Evolutionary conservation across 257 asterid genomes (phyloP).

Genomic region (Cruciata laevipes): DNA sequence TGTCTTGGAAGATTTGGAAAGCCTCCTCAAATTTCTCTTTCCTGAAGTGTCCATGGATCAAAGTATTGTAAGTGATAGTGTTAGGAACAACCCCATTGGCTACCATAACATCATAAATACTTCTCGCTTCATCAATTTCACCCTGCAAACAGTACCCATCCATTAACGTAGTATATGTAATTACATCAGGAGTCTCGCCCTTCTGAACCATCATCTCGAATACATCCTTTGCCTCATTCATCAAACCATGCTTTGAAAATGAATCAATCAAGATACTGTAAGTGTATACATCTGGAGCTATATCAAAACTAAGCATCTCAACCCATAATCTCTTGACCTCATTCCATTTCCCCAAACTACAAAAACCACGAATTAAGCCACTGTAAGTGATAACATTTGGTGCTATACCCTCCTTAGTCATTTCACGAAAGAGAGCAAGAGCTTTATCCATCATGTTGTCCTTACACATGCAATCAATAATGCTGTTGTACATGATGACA

Average conservation of each 20-base stretch:
- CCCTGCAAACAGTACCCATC: slow-evolving; percentile 1
- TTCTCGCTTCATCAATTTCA: slow-evolving; percentile 5
- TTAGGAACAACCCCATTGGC: slow-evolving; percentile 10
- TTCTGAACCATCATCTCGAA: slow-evolving; percentile 1
- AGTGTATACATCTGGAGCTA: neutral
- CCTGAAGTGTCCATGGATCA: slow-evolving; percentile 28
- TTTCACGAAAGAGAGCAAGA: slow-evolving; percentile 16
- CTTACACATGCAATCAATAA: slow-evolving; percentile 20
- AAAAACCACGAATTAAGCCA: neutral
- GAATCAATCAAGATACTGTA: neutral
- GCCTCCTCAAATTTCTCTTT: slow-evolving; percentile 24
- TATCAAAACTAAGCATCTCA: neutral
- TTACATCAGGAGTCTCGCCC: neutral
- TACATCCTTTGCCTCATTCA: slow-evolving; percentile 4
- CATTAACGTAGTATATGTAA: neutral
- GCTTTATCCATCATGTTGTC: slow-evolving; percentile 23
- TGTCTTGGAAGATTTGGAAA: slow-evolving; percentile 15
- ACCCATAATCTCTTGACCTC: neutral
- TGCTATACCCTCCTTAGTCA: slow-evolving; percentile 15
- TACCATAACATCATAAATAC: slow-evolving; percentile 11
- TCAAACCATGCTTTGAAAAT: neutral
- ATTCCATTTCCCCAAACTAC: slow-evolving; percentile 2
- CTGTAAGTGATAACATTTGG: slow-evolving; percentile 12
- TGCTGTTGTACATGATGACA: slow-evolving; percentile 4
- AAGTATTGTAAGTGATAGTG: slow-evolving; percentile 11